These are phyloP conservation scores for Allomyces javanicus DNA, from an alignment of 192 early-diverging fungal genomes.

Conservation along the genomic window DNA sequence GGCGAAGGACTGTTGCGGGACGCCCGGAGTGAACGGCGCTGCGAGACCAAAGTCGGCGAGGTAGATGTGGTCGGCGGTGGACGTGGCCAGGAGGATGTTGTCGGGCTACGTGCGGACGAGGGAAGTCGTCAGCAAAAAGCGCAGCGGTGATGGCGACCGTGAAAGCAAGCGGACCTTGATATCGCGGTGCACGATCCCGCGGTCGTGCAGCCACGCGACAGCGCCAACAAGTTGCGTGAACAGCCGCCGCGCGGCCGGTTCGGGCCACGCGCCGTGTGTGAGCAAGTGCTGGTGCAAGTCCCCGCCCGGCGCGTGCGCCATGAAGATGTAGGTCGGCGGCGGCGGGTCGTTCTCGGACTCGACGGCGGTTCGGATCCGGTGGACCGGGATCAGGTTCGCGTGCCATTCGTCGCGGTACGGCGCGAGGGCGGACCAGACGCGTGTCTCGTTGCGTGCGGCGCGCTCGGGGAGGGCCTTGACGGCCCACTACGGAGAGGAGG, in stretches of 20 bases:
- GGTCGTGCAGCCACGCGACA: not conserved
- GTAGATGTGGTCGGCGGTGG: not conserved
- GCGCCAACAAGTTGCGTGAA: not conserved
- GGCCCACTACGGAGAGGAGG: too few species aligned
- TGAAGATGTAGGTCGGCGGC: not conserved
- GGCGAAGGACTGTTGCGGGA: not conserved
- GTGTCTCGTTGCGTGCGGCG: too few species aligned
- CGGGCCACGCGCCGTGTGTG: not conserved
- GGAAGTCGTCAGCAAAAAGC: too few species aligned
- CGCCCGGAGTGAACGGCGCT: not conserved
- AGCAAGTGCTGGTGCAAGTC: not conserved
- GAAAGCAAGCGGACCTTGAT: not conserved
- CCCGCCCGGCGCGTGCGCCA: not conserved
- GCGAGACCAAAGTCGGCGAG: not conserved
- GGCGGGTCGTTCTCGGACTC: not conserved
- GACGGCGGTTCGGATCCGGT: too few species aligned
- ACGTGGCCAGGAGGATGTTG: not conserved
- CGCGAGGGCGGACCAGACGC: too few species aligned
- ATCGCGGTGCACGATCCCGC: not conserved
- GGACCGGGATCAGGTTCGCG: too few species aligned
- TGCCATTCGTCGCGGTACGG: too few species aligned
- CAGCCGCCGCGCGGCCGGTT: not conserved
- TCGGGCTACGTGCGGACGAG: not conserved
- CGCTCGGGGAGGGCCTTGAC: too few species aligned
- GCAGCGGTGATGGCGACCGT: not conserved